These are phyloP conservation scores for Phytophthora podocarpi DNA, from an alignment of 352 stramenopile species.

Conservation along the genomic window DNA sequence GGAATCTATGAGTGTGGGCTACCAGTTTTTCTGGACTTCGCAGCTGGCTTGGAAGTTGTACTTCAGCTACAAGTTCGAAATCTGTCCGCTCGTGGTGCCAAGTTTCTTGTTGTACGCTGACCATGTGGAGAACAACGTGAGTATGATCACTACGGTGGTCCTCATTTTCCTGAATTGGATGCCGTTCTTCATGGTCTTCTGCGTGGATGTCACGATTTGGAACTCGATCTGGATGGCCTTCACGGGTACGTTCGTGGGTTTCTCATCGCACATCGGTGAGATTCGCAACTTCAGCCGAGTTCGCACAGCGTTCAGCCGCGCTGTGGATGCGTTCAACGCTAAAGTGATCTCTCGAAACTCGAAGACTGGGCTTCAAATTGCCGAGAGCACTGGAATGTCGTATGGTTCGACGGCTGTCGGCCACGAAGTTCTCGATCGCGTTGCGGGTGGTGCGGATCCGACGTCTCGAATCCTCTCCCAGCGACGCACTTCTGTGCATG, in stretches of 20 bases:
- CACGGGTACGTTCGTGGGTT: constrained; percentile 96
- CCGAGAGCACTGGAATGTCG: constrained; percentile 38
- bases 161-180: constrained; percentile 97
- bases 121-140: constrained; percentile 90
- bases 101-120: constrained; percentile 97
- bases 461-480: constrained; percentile 36
- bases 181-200: constrained; percentile 98
- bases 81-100: constrained; percentile 95
- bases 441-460: constrained; percentile 42
- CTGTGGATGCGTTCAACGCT: constrained; percentile 85
- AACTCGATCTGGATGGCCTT: constrained; percentile 97
- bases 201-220: constrained; percentile 99
- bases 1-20: constrained; percentile 86
- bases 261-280: constrained; percentile 96
- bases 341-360: constrained; percentile 85
- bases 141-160: constrained; percentile 82
- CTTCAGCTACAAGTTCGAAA: constrained; percentile 99
- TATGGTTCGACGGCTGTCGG: constrained; percentile 60
- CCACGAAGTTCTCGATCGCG: constrained; percentile 64
- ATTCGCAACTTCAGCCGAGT: constrained; percentile 93
- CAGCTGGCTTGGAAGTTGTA: constrained; percentile 97
- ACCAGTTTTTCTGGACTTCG: constrained; percentile 96
- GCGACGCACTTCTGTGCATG: constrained; percentile 39
- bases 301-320: constrained; percentile 84
- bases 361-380: constrained; percentile 73